Evolutionary conservation across 139 green algal species (phyloP).

Genomic region (Tetraselmis chui): DNA sequence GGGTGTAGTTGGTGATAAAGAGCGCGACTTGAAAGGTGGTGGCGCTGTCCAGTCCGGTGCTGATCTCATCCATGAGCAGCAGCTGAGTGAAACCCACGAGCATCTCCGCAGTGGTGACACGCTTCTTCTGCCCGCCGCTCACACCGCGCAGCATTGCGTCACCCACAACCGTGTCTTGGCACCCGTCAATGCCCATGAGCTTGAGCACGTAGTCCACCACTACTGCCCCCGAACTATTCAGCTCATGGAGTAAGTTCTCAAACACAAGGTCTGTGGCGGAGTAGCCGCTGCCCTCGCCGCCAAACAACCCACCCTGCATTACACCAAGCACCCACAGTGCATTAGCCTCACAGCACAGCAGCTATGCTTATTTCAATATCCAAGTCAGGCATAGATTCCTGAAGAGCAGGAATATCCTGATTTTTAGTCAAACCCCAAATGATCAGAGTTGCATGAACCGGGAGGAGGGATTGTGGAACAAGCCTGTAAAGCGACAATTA

Average conservation of each 20-base stretch:
- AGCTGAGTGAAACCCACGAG: constrained; percentile 38
- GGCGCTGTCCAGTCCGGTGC: constrained; percentile 1
- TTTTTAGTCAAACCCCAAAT: too few species aligned
- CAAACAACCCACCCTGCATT: too few species aligned
- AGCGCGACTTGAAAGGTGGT: neutral
- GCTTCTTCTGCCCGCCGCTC: constrained; percentile 61
- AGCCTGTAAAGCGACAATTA: too few species aligned
- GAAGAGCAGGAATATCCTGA: too few species aligned
- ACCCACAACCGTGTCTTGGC: constrained; percentile 61
- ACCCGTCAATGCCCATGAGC: constrained; percentile 10
- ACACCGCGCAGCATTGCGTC: constrained; percentile 65
- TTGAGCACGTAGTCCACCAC: neutral
- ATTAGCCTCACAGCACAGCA: too few species aligned
- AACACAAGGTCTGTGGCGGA: neutral
- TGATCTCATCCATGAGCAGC: constrained; percentile 34
- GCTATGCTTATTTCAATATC: too few species aligned
- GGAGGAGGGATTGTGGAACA: too few species aligned
- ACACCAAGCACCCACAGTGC: too few species aligned
- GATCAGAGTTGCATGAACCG: too few species aligned
- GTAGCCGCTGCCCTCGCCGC: too few species aligned
- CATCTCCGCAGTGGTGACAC: constrained; percentile 61
- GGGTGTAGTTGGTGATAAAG: constrained; percentile 18
- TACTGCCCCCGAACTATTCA: neutral
- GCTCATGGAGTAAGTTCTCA: neutral
- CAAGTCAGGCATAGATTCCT: too few species aligned